phyloP scores from a whole-genome alignment of 208 protist species.

The Wallacemonas collosoma region DNA sequence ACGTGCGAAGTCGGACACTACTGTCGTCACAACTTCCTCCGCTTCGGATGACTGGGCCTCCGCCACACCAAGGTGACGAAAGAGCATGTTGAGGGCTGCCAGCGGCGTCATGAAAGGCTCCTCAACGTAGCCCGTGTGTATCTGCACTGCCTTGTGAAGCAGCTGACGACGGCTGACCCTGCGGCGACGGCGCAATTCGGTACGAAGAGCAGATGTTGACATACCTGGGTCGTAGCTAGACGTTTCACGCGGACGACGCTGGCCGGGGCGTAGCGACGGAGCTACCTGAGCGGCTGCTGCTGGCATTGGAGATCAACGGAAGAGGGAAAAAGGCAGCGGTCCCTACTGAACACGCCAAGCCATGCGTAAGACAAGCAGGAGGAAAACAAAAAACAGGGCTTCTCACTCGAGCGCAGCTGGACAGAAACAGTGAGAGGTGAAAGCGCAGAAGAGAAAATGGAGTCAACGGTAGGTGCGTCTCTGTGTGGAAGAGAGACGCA shows the following conservation, averaged over 20 bases:
- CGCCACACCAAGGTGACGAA: conserved; percentile 38
- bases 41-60: conserved; percentile 33
- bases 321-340: too few species aligned
- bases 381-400: neutral
- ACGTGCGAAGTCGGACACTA: conserved; percentile 26
- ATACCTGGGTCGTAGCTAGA: neutral
- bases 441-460: too few species aligned
- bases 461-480: too few species aligned
- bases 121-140: conserved; percentile 40
- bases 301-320: neutral
- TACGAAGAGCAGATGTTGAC: neutral
- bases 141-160: neutral
- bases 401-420: too few species aligned
- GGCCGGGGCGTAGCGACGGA: too few species aligned
- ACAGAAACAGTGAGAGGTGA: neutral
- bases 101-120: conserved; percentile 65
- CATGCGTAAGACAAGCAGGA: neutral
- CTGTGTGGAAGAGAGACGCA: too few species aligned
- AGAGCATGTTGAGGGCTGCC: conserved; percentile 53
- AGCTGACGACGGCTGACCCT: neutral
- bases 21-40: conserved; percentile 24
- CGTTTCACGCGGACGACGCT: too few species aligned
- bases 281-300: neutral
- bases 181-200: neutral
- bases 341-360: too few species aligned